These are phyloP conservation scores for Wickerhamomyces sp. DNA, from an alignment of 1,139 yeast genomes.

Conservation along the genomic window DNA sequence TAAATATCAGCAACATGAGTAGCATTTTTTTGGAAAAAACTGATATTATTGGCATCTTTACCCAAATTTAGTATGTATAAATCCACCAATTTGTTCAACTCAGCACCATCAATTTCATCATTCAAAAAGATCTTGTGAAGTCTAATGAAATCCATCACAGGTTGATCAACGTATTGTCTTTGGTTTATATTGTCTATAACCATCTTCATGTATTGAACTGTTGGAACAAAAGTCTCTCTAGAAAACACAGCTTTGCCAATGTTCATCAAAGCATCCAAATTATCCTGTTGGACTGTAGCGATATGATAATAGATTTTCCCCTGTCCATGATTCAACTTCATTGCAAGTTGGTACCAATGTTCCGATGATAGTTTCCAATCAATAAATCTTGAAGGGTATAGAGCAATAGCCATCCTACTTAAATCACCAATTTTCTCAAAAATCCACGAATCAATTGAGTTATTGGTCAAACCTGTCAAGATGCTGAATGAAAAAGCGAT, in stretches of 20 bases:
- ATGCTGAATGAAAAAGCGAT: slow-evolving; percentile 37
- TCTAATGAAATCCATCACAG: slow-evolving; percentile 60
- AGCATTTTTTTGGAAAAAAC: slow-evolving; percentile 50
- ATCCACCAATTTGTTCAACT: slow-evolving; percentile 60
- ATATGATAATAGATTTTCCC: slow-evolving; percentile 78
- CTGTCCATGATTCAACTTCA: slow-evolving; percentile 69
- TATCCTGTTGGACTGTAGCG: slow-evolving; percentile 80
- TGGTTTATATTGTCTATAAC: slow-evolving; percentile 78
- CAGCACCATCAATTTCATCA: slow-evolving; percentile 25
- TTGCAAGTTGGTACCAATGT: slow-evolving; percentile 67
- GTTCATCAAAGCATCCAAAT: slow-evolving; percentile 71
- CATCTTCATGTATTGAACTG: slow-evolving; percentile 66
- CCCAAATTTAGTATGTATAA: slow-evolving; percentile 71
- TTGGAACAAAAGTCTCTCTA: slow-evolving; percentile 78
- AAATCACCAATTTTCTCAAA: slow-evolving; percentile 73
- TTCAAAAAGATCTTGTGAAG: slow-evolving; percentile 50
- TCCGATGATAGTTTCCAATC: slow-evolving; percentile 81
- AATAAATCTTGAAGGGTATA: slow-evolving; percentile 68
- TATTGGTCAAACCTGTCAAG: slow-evolving; percentile 26
- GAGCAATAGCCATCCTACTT: slow-evolving; percentile 78
- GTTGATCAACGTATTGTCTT: slow-evolving; percentile 49
- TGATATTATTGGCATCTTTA: slow-evolving; percentile 58
- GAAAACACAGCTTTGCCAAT: slow-evolving; percentile 75
- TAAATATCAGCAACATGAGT: slow-evolving; percentile 14
- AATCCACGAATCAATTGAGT: slow-evolving; percentile 72